A percentile compares a stretch with the other conserved stretches of the same genome.
Conservation (phyloP, 345 rosid genomes). For the Citrus glauca region DNA sequence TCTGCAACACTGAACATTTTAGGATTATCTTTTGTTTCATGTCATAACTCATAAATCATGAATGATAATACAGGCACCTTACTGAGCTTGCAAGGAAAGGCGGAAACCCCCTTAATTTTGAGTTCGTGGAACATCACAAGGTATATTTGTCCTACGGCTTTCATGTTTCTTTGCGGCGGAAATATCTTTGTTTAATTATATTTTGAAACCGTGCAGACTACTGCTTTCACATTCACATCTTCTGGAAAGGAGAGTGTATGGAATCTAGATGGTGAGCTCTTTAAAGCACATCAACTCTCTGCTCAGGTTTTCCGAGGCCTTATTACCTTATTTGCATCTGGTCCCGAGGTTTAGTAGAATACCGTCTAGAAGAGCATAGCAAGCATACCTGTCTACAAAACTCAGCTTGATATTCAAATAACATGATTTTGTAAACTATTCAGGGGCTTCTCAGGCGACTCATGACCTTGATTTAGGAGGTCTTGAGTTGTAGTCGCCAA, state of each 20-base stretch:
- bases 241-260: constrained; percentile 74
- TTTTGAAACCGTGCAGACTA: constrained; percentile 39
- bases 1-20: not conserved
- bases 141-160: constrained; percentile 24
- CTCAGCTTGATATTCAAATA: not conserved
- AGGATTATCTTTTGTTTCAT: not conserved
- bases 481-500: not conserved
- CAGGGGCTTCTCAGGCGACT: not conserved
- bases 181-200: not conserved
- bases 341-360: constrained; percentile 64
- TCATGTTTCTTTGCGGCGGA: not conserved
- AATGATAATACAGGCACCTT: constrained; percentile 64
- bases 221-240: constrained; percentile 83
- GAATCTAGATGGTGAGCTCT: constrained; percentile 95
- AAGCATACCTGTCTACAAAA: not conserved
- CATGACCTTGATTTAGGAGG: not conserved
- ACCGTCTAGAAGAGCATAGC: not conserved
- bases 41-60: not conserved
- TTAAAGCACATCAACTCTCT: constrained; percentile 80
- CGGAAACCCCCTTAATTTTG: constrained; percentile 70
- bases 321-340: constrained; percentile 77
- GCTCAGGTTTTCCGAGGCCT: constrained; percentile 91
- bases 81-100: constrained; percentile 82
- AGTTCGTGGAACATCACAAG: constrained; percentile 90
- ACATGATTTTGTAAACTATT: not conserved